Evolutionary conservation across 192 early-diverging fungal genomes (phyloP).

Genomic region (Helicostylum pulchrum): DNA sequence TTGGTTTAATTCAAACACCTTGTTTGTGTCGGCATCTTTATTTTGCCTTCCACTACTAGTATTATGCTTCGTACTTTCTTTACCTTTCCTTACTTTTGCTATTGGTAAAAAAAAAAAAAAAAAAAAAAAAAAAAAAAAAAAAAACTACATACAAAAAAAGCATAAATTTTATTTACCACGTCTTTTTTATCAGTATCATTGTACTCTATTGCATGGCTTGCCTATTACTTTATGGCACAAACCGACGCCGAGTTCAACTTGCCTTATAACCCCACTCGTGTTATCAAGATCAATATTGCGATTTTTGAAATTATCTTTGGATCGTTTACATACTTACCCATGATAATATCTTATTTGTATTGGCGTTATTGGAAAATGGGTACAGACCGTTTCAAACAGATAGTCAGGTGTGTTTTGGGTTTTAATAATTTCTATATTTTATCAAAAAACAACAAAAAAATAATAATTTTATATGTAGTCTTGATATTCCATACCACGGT

Average conservation of each 20-base stretch:
- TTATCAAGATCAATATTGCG: constrained; percentile 39
- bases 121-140: too few species aligned
- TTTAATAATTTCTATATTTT: background rate
- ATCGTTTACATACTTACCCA: constrained; percentile 26
- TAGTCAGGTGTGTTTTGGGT: constrained; percentile 24
- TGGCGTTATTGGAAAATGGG: constrained; percentile 36
- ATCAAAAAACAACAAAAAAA: background rate
- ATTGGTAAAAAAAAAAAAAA: constrained; percentile 23
- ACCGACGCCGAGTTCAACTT: constrained; percentile 36
- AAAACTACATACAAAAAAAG: background rate
- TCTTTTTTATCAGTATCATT: constrained; percentile 16
- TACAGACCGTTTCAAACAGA: constrained; percentile 21
- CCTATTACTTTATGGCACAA: constrained; percentile 28
- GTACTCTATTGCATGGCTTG: constrained; percentile 34
- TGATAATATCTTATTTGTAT: constrained; percentile 31
- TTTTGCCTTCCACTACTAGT: constrained; percentile 34
- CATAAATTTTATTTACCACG: background rate
- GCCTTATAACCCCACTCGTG: constrained; percentile 34
- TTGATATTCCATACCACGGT: constrained; percentile 27
- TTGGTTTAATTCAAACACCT: constrained; percentile 29
- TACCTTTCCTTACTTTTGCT: constrained; percentile 31
- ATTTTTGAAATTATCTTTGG: constrained; percentile 17
- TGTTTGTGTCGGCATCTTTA: constrained; percentile 33
- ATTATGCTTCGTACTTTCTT: constrained; percentile 26
- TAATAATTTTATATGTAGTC: constrained; percentile 12